phyloP scores from a whole-genome alignment of 495 filamentous ascomycete species.

The Thozetella sp. region DNA sequence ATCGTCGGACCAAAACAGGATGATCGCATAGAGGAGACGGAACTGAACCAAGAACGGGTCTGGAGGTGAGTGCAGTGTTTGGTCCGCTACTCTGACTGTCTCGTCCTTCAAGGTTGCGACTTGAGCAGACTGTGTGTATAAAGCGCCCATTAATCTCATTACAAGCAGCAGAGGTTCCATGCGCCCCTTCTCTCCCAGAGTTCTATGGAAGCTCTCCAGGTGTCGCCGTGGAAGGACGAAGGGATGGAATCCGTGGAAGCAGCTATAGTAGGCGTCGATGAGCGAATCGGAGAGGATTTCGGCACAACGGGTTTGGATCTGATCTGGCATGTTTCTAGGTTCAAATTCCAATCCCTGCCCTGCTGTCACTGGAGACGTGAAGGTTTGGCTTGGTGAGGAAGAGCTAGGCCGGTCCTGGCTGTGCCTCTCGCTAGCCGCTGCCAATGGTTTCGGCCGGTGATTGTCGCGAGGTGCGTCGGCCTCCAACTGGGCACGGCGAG shows the following conservation, averaged over 20 bases:
- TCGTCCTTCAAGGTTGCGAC: too few relatives aligned
- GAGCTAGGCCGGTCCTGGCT: too few relatives aligned
- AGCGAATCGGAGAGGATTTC: slow-evolving; percentile 28
- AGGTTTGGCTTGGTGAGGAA: too few relatives aligned
- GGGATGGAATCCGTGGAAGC: slow-evolving; percentile 62
- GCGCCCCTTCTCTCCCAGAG: slow-evolving; percentile 8
- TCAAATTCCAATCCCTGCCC: too few relatives aligned
- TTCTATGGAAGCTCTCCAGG: slow-evolving; percentile 17
- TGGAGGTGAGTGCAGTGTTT: slow-evolving; percentile 46
- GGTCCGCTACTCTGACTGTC: slow-evolving; percentile 26
- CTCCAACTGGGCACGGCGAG: slow-evolving; percentile 19
- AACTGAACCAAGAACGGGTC: slow-evolving; percentile 59
- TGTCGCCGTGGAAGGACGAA: slow-evolving; percentile 44
- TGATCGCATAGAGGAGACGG: slow-evolving; percentile 63
- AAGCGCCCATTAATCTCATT: slow-evolving; percentile 59
- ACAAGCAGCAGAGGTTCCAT: slow-evolving; percentile 40
- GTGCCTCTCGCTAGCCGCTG: too few relatives aligned
- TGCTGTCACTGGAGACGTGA: too few relatives aligned
- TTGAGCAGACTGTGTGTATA: slow-evolving; percentile 25
- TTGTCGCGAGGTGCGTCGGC: slow-evolving; percentile 9
- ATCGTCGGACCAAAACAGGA: slow-evolving; percentile 63
- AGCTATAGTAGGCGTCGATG: slow-evolving; percentile 51
- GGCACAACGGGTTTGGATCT: slow-evolving; percentile 11
- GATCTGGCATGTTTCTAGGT: background rate
- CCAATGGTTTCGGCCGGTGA: background rate